Conservation (phyloP, 73 alveolate species). For the Effrenium voratum region DNA sequence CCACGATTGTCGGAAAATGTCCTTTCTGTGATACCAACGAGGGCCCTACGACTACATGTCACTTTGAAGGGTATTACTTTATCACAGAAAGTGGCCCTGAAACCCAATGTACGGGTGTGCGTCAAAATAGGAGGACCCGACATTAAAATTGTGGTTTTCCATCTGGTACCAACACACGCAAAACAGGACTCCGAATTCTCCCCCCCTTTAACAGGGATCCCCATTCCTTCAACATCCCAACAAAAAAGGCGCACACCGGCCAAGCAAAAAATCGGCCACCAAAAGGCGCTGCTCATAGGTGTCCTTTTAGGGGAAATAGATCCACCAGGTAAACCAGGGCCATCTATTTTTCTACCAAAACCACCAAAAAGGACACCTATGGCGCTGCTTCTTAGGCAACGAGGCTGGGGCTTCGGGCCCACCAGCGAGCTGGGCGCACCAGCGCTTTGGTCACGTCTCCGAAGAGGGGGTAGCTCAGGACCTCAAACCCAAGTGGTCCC, state of each 20-base stretch:
- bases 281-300: background rate
- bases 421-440: slow-evolving; percentile 54
- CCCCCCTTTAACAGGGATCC: no score
- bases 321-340: background rate
- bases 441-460: slow-evolving; percentile 74
- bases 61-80: no score
- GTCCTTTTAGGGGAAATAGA: background rate
- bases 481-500: slow-evolving; percentile 34
- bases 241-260: background rate
- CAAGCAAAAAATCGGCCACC: background rate
- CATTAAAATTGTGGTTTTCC: no score
- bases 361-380: background rate
- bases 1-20: no score
- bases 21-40: no score
- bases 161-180: no score
- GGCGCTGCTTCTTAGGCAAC: background rate
- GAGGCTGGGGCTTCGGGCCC: background rate
- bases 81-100: no score
- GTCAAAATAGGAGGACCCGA: no score
- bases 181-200: no score
- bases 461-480: slow-evolving; percentile 45
- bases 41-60: no score
- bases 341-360: no score
- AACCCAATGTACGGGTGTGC: no score
- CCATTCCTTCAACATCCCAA: background rate